A percentile compares a stretch with the other conserved stretches of the same genome.
Conservation (phyloP, 768 basidiomycete species). For the Tephrocybe sp. region DNA sequence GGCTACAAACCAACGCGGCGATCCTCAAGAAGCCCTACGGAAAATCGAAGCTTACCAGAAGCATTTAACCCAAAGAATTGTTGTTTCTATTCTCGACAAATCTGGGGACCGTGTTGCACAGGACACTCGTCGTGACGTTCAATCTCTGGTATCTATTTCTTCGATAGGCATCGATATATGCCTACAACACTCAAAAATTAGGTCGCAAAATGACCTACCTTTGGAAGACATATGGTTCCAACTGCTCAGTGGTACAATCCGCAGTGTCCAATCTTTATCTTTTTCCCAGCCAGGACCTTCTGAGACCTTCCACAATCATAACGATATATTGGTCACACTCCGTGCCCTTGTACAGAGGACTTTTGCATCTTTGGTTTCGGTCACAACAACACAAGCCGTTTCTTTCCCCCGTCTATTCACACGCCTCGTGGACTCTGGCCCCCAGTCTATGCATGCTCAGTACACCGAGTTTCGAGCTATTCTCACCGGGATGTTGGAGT, state of each 20-base stretch:
- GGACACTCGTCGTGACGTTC: conserved; percentile 35
- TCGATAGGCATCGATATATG: conserved; percentile 67
- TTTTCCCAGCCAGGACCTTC: conserved; percentile 29
- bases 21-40: conserved; percentile 60
- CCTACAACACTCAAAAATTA: conserved; percentile 54
- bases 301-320: conserved; percentile 12
- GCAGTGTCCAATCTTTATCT: conserved; percentile 70
- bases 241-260: conserved; percentile 78
- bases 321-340: conserved; percentile 46
- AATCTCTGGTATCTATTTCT: conserved; percentile 56
- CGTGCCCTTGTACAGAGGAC: conserved; percentile 81
- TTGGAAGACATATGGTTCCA: conserved; percentile 90
- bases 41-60: conserved; percentile 63
- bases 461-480: conserved; percentile 93
- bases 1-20: conserved; percentile 65
- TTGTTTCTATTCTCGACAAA: conserved; percentile 22
- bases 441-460: conserved; percentile 56
- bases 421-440: conserved; percentile 76
- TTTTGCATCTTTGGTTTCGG: conserved; percentile 80
- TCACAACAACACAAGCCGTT: conserved; percentile 71
- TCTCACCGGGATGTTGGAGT: conserved; percentile 92
- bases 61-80: conserved; percentile 42
- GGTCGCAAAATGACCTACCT: conserved; percentile 38
- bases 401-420: conserved; percentile 94
- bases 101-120: conserved; percentile 13